phyloP scores from a whole-genome alignment of 148 eudicot species.

The Diospyros lotus region DNA sequence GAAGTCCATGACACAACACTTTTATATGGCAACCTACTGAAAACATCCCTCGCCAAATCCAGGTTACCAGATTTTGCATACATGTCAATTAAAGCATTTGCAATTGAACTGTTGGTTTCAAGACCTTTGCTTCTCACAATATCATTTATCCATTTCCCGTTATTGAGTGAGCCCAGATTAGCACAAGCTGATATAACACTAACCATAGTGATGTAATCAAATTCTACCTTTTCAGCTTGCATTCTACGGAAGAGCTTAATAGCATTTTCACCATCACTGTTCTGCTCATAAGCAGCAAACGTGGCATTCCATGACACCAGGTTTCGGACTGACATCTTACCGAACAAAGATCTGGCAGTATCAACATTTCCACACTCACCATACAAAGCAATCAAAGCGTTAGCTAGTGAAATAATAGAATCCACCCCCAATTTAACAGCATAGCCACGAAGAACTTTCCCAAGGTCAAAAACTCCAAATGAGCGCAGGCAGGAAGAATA shows the following conservation, averaged over 20 bases:
- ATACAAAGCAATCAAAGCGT: constrained; percentile 16
- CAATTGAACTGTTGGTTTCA: constrained; percentile 20
- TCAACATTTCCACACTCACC: constrained; percentile 18
- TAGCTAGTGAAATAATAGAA: constrained; percentile 4
- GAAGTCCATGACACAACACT: constrained; percentile 28
- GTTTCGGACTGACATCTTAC: constrained; percentile 14
- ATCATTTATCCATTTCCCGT: constrained; percentile 23
- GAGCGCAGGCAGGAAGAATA: constrained; percentile 21
- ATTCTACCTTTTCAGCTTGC: constrained; percentile 10
- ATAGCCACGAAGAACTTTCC: constrained; percentile 20
- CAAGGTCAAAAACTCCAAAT: constrained; percentile 10
- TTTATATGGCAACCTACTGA: constrained; percentile 16
- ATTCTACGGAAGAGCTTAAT: constrained; percentile 17
- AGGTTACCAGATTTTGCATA: constrained; percentile 24
- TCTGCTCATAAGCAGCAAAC: constrained; percentile 26
- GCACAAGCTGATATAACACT: constrained; percentile 28
- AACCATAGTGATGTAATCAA: constrained; percentile 25
- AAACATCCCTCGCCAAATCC: constrained; percentile 17
- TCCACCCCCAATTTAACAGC: constrained; percentile 11
- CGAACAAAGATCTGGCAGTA: constrained; percentile 18
- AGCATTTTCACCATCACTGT: constrained; percentile 12
- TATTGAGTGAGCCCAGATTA: constrained; percentile 14
- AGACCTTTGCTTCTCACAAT: constrained; percentile 21
- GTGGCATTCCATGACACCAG: constrained; percentile 35
- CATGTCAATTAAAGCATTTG: constrained; percentile 26